phyloP scores from a whole-genome alignment of 805 yeast genomes.

The Yarrowia porcina region DNA sequence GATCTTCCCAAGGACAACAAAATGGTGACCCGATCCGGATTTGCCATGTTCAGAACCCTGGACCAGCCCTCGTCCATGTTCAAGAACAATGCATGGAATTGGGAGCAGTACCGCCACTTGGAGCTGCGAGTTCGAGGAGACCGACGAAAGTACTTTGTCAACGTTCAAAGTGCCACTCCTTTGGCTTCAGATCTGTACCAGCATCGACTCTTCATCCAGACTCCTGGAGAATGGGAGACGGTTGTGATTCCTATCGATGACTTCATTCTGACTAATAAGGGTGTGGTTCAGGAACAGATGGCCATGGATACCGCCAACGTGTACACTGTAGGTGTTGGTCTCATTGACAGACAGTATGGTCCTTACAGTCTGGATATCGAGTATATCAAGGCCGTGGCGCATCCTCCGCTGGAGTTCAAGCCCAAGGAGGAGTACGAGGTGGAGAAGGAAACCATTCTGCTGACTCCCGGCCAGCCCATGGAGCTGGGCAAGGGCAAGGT shows the following conservation, averaged over 20 bases:
- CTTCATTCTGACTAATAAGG: conserved; percentile 80
- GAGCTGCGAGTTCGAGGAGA: conserved; percentile 72
- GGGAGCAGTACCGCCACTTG: conserved; percentile 59
- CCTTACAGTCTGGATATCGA: conserved; percentile 68
- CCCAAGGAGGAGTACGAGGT: background rate
- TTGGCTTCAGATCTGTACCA: conserved; percentile 76
- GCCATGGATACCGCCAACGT: conserved; percentile 61
- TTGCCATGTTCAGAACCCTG: conserved; percentile 80
- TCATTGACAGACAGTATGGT: conserved; percentile 74
- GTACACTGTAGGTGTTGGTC: conserved; percentile 72
- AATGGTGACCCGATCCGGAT: conserved; percentile 60
- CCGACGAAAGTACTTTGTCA: conserved; percentile 69
- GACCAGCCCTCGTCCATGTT: conserved; percentile 52
- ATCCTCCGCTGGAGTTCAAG: conserved; percentile 18
- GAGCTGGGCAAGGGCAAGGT: conserved; percentile 13
- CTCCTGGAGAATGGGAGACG: conserved; percentile 79
- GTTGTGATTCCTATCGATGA: conserved; percentile 73
- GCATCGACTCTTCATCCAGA: conserved; percentile 68
- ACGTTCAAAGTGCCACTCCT: conserved; percentile 77
- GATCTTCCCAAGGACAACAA: conserved; percentile 66
- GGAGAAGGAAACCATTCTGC: background rate
- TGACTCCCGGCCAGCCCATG: conserved; percentile 17
- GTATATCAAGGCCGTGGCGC: conserved; percentile 59
- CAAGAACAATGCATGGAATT: conserved; percentile 60
- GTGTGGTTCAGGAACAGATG: conserved; percentile 58